These are phyloP conservation scores for Cicer judaicum DNA, from an alignment of 306 rosid genomes.

Conservation along the genomic window DNA sequence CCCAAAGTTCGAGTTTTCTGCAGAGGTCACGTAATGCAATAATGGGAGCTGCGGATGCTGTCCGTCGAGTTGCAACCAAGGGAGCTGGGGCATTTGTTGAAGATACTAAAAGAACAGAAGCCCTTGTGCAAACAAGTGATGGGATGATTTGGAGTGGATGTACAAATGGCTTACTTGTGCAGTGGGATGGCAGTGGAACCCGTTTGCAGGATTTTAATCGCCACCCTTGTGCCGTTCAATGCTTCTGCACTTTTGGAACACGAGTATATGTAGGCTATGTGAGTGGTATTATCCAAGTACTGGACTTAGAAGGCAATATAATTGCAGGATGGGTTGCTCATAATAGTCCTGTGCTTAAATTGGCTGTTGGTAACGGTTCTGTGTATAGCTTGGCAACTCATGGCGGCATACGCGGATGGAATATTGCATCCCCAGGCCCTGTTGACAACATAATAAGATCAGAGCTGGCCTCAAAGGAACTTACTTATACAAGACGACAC, in stretches of 20 bases:
- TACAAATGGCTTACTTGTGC: slow-evolving; percentile 86
- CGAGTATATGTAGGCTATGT: slow-evolving; percentile 81
- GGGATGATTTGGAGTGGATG: slow-evolving; percentile 98
- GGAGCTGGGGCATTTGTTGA: slow-evolving; percentile 95
- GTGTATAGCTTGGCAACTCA: slow-evolving; percentile 95
- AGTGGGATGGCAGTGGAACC: slow-evolving; percentile 91
- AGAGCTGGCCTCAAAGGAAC: slow-evolving; percentile 77
- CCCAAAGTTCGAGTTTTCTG: slow-evolving; percentile 73
- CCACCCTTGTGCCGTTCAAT: slow-evolving; percentile 79
- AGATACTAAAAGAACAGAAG: slow-evolving; percentile 81
- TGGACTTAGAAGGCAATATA: slow-evolving; percentile 89
- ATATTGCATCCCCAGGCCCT: slow-evolving; percentile 86
- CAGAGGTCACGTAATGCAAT: slow-evolving; percentile 93
- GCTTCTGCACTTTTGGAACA: slow-evolving; percentile 82
- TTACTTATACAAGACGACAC: slow-evolving; percentile 65
- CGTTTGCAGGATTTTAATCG: slow-evolving; percentile 80
- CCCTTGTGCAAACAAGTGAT: slow-evolving; percentile 71
- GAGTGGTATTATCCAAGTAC: slow-evolving; percentile 81
- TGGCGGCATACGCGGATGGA: slow-evolving; percentile 97
- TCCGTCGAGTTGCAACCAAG: slow-evolving; percentile 91
- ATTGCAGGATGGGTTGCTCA: slow-evolving; percentile 94
- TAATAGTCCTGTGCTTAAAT: slow-evolving; percentile 80
- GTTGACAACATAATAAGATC: slow-evolving; percentile 68
- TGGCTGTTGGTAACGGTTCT: slow-evolving; percentile 69
- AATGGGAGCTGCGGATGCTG: slow-evolving; percentile 98